A percentile compares a stretch with the other conserved stretches of the same genome.
Evolutionary conservation across 1,284 basidiomycete genomes (phyloP).

Genomic region (Ganoderma lucidum): DNA sequence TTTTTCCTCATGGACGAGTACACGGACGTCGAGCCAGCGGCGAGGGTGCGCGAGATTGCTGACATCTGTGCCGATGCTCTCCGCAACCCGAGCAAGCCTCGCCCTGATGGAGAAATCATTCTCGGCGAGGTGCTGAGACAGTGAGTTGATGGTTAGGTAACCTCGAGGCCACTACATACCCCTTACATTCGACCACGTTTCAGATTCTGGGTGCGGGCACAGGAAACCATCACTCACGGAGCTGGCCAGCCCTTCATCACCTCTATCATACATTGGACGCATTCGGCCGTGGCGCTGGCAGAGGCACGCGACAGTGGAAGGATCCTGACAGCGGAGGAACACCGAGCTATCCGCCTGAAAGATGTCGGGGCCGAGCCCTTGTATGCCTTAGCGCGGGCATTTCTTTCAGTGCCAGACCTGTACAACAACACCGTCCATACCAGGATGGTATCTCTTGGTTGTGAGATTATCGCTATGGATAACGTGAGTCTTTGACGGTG

Average conservation of each 20-base stretch:
- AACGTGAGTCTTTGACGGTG: slow-evolving; percentile 41
- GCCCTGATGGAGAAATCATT: slow-evolving; percentile 1
- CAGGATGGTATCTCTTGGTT: slow-evolving; percentile 37
- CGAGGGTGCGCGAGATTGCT: slow-evolving; percentile 33
- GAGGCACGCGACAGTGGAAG: slow-evolving; percentile 34
- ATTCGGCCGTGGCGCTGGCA: slow-evolving; percentile 43
- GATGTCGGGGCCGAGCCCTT: slow-evolving; percentile 43
- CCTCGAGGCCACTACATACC: background rate
- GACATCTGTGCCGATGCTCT: background rate
- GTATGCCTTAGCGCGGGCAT: slow-evolving; percentile 44
- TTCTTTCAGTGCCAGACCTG: slow-evolving; percentile 45
- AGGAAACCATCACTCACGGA: slow-evolving; percentile 17
- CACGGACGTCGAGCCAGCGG: slow-evolving; percentile 43
- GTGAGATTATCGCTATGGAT: slow-evolving; percentile 23
- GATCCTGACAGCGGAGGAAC: slow-evolving; percentile 40
- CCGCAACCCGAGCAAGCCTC: slow-evolving; percentile 7
- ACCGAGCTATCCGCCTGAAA: slow-evolving; percentile 44
- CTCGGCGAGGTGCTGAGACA: background rate
- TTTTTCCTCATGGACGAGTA: slow-evolving; percentile 54
- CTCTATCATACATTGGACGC: slow-evolving; percentile 38
- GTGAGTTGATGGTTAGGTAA: background rate
- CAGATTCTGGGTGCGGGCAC: slow-evolving; percentile 33
- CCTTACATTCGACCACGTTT: too few relatives aligned
- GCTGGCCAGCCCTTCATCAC: slow-evolving; percentile 31
- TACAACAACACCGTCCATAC: slow-evolving; percentile 35